Percentiles rank a stretch among this genome's conserved stretches.
These are phyloP conservation scores for Pythium plurisporium DNA, from an alignment of 352 stramenopile genomes.

Conservation along the genomic window DNA sequence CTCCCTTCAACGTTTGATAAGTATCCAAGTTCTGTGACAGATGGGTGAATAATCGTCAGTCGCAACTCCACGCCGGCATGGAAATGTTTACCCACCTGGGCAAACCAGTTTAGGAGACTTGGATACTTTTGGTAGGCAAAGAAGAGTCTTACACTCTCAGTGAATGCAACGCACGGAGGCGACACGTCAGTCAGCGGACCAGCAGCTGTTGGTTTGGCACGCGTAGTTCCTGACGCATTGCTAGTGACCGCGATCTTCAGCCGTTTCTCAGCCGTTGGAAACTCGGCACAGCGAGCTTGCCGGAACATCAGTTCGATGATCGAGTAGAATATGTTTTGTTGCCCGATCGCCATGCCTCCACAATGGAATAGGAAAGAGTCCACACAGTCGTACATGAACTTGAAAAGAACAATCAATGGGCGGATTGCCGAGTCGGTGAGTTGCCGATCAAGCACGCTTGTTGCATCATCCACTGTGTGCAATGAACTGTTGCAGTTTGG, in stretches of 20 bases:
- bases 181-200: conserved; percentile 27
- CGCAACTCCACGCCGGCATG: neutral
- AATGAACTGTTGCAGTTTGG: neutral
- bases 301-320: conserved; percentile 75
- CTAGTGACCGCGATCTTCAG: conserved; percentile 1
- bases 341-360: conserved; percentile 69
- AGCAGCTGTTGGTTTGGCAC: neutral
- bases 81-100: conserved; percentile 39
- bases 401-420: conserved; percentile 49
- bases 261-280: conserved; percentile 44
- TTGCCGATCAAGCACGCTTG: conserved; percentile 11
- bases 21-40: conserved; percentile 59
- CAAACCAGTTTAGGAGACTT: conserved; percentile 79
- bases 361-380: conserved; percentile 74
- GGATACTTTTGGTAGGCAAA: conserved; percentile 82
- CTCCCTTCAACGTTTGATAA: conserved; percentile 69
- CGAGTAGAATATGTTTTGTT: conserved; percentile 68
- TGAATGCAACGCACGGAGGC: conserved; percentile 41
- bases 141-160: conserved; percentile 73
- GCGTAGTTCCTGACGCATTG: neutral
- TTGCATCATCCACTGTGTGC: conserved; percentile 10
- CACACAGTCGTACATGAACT: conserved; percentile 81
- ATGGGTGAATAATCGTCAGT: neutral
- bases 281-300: conserved; percentile 63
- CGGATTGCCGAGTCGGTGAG: conserved; percentile 10